Evolutionary conservation across 2,329 filamentous ascomycete genomes (phyloP), one percentile per base, ranked within the genome.

Genomic region (Fusarium sp.): DNA sequence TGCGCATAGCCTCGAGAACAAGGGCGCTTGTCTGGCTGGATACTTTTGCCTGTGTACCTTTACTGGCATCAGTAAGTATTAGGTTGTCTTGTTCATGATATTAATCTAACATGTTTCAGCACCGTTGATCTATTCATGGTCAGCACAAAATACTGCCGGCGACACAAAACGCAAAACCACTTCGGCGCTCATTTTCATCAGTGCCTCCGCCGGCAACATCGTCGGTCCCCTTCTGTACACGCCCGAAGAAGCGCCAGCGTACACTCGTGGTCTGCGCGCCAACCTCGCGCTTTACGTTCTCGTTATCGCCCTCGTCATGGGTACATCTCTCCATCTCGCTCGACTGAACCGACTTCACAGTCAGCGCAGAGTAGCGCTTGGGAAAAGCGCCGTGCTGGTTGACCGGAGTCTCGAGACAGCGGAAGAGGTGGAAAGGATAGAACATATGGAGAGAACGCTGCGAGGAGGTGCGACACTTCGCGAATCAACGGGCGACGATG

Each of bases 101-200:
- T 6, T 73, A 74, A 29, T 75, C 55, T 76, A 40, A 77, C 22
- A 14, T 4, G 1, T 1, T 5, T 8, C 18, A 59, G 79, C 89
- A 5, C 89, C 87, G 0, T 78, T 90, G 30, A 86, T 90, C 42
- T 90, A 88, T 68, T 86, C 86, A 0, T 90, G 87, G 87, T 87
- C 86, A 3, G 82, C 86, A 3, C 86, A 88, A 65, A 90, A 91
- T 68, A 90, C 90, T 0, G 90, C 87, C 0, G 90, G 90, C 2
- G 89, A 92, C 74, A 92, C 90, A 0, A 92, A 92, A 78, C 87
- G 88, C 67, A 92, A 91, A 74, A 85, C 87, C 12, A 90, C 87
- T 0, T 91, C 89, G 0, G 89, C 85, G 14, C 82, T 91, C 9
- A 81, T 92, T 2, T 90, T 92, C 72, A 84, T 92, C 48, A 88